Percentiles rank a stretch among this genome's conserved stretches.
These are phyloP conservation scores for Coemansia sp. DNA, from an alignment of 192 early-diverging fungal species.

Conservation along the genomic window DNA sequence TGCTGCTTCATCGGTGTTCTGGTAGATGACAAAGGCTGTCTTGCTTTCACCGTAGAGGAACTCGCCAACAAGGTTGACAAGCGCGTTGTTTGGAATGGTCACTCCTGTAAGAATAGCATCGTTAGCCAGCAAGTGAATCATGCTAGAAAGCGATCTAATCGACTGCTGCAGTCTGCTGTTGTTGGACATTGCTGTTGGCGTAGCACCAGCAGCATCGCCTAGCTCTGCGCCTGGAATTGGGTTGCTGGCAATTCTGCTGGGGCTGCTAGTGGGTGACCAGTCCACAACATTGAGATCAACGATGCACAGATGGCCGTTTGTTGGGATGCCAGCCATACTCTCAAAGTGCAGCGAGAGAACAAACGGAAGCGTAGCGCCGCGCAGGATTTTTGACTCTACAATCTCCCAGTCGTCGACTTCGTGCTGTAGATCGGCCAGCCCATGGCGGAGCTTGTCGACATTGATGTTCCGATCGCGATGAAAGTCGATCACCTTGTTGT, in stretches of 20 bases:
- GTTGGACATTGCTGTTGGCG: background rate
- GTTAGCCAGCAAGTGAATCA: conserved; percentile 46
- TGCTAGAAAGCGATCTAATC: conserved; percentile 20
- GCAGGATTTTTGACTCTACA: conserved; percentile 36
- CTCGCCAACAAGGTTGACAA: conserved; percentile 35
- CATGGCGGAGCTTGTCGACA: conserved; percentile 20
- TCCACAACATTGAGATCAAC: conserved; percentile 39
- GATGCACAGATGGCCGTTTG: conserved; percentile 48
- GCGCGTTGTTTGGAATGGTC: conserved; percentile 31
- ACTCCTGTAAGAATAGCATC: conserved; percentile 39
- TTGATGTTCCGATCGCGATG: conserved; percentile 39
- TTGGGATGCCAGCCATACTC: conserved; percentile 37
- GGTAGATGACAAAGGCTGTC: conserved; percentile 45
- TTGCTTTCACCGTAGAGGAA: conserved; percentile 52
- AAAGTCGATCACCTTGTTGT: conserved; percentile 45
- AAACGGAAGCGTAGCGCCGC: conserved; percentile 47
- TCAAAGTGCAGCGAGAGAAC: conserved; percentile 53
- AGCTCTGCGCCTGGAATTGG: background rate
- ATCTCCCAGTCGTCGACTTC: conserved; percentile 54
- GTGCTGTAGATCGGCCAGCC: conserved; percentile 47
- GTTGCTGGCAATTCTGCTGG: background rate
- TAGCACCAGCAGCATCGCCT: background rate
- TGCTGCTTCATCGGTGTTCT: conserved; percentile 30
- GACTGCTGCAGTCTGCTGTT: conserved; percentile 37
- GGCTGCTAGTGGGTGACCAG: conserved; percentile 21